Evolutionary conservation across 495 filamentous ascomycete species (phyloP).

Genomic region (Coniosporium apollinis): DNA sequence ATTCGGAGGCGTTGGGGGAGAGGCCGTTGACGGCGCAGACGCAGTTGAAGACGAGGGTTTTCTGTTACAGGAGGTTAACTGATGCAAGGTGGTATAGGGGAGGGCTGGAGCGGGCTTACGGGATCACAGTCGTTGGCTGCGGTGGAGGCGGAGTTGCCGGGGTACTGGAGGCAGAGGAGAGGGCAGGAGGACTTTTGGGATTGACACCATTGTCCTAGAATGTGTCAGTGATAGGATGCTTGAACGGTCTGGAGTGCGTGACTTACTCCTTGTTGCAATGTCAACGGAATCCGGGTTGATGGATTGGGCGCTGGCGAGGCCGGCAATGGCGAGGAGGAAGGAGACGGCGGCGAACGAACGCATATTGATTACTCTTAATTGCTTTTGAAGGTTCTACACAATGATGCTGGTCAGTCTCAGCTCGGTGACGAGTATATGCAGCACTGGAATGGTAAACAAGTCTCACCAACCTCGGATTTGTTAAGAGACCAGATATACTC

Average conservation of each 20-base stretch:
- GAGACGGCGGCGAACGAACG: slow-evolving; percentile 12
- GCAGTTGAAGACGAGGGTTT: slow-evolving; percentile 51
- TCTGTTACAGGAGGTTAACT: slow-evolving; percentile 24
- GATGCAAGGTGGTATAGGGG: background rate
- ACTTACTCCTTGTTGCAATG: slow-evolving; percentile 29
- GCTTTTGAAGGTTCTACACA: background rate
- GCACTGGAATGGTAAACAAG: background rate
- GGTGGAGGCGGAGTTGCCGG: slow-evolving; percentile 33
- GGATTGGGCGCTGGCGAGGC: slow-evolving; percentile 28
- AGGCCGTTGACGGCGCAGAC: slow-evolving; percentile 50
- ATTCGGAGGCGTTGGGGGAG: slow-evolving; percentile 63
- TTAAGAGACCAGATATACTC: background rate
- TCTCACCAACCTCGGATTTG: background rate
- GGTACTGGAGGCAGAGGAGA: slow-evolving; percentile 52
- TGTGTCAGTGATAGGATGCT: background rate
- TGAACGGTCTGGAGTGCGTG: background rate
- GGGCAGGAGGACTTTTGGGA: slow-evolving; percentile 9
- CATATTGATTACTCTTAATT: slow-evolving; percentile 9
- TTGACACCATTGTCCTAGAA: slow-evolving; percentile 10
- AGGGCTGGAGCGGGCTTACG: slow-evolving; percentile 32
- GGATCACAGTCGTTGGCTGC: slow-evolving; percentile 50
- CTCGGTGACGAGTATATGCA: background rate
- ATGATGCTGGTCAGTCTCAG: background rate
- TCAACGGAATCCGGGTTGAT: slow-evolving; percentile 47
- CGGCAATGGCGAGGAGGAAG: slow-evolving; percentile 14